Percentiles rank a stretch among this genome's conserved stretches.
These are phyloP conservation scores for Plectosphaerella plurivora DNA, from an alignment of 2,329 filamentous ascomycete species.

Conservation along the genomic window DNA sequence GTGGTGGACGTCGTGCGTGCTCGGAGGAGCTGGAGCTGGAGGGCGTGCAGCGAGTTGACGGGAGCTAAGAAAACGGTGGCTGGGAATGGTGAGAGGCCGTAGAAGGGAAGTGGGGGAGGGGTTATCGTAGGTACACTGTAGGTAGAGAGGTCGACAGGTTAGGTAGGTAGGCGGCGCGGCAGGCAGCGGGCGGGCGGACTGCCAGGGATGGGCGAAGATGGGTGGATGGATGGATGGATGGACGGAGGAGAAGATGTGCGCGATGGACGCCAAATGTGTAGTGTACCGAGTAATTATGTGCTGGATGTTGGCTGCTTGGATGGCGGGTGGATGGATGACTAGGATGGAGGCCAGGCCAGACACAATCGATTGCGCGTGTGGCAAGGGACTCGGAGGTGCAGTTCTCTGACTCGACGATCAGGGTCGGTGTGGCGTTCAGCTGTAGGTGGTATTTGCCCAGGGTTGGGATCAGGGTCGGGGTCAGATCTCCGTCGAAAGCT, in stretches of 20 bases:
- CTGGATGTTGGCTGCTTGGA: no score
- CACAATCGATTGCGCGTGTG: no score
- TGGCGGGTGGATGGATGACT: no score
- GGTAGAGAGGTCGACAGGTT: not conserved
- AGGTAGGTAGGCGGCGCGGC: not conserved
- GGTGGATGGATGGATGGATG: slow-evolving; percentile 2
- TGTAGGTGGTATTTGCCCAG: no score
- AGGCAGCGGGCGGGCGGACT: slow-evolving; percentile 3
- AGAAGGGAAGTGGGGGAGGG: slow-evolving; percentile 4
- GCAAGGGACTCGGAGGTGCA: no score
- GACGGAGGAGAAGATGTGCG: slow-evolving; percentile 3
- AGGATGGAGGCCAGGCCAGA: no score
- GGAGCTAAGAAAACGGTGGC: slow-evolving; percentile 3
- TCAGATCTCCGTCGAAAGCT: no score
- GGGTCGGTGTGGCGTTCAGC: no score
- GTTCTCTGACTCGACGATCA: no score
- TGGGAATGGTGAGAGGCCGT: not conserved
- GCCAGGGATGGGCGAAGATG: not conserved
- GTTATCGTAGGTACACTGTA: slow-evolving; percentile 4
- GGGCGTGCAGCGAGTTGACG: not conserved
- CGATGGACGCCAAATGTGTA: no score
- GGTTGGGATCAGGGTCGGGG: no score
- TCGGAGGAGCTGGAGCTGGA: not conserved
- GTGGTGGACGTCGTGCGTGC: not conserved
- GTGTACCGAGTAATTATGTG: no score